Conservation (phyloP, 108 stramenopile species). For the Parmales sp. region DNA sequence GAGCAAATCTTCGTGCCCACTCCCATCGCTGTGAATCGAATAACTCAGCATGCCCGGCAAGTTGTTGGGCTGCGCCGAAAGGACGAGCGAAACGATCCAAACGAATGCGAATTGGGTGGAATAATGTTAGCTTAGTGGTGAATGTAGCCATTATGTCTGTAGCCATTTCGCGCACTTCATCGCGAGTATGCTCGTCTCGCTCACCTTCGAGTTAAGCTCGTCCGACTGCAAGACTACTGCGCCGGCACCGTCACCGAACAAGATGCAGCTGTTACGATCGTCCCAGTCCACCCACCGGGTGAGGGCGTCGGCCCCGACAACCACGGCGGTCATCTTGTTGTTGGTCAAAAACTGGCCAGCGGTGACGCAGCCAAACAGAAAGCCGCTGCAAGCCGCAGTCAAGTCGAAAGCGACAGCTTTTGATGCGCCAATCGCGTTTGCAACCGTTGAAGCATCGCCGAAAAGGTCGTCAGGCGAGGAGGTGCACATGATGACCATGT, state of each 20-base stretch:
- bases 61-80: conserved; percentile 25
- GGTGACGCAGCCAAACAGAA: conserved; percentile 83
- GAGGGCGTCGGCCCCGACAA: conserved; percentile 86
- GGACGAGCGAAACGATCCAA: neutral
- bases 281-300: conserved; percentile 92
- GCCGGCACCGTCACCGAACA: conserved; percentile 94
- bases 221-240: conserved; percentile 74
- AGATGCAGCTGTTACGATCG: conserved; percentile 84
- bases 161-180: too few species aligned
- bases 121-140: too few species aligned
- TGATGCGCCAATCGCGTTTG: conserved; percentile 57
- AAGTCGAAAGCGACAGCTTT: conserved; percentile 85
- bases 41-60: conserved; percentile 70
- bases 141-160: too few species aligned
- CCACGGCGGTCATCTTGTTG: conserved; percentile 35
- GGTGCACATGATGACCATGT: conserved; percentile 80
- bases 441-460: conserved; percentile 83
- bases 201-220: conserved; percentile 9
- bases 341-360: conserved; percentile 70
- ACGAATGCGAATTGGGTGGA: too few species aligned
- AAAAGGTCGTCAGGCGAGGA: conserved; percentile 89
- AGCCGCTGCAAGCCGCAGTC: conserved; percentile 91
- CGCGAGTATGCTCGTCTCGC: neutral
- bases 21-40: conserved; percentile 83
- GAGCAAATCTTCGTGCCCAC: conserved; percentile 67